Percentiles rank a stretch among this genome's conserved stretches.
These are phyloP conservation scores for Aspergillus proliferans DNA, from an alignment of 2,329 filamentous ascomycete genomes.

Conservation along the genomic window DNA sequence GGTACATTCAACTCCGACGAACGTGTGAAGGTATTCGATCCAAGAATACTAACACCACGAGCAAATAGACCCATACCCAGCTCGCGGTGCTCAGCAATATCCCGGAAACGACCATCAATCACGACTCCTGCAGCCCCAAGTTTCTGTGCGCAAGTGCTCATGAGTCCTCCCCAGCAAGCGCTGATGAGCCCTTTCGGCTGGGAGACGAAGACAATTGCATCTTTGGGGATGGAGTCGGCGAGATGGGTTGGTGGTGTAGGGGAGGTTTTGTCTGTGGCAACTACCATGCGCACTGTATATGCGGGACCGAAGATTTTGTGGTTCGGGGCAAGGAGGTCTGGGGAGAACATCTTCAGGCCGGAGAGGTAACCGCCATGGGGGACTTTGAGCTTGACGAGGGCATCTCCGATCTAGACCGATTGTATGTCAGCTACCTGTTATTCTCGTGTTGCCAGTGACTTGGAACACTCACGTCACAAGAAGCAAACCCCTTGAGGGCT, in stretches of 20 bases:
- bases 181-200: conserved; percentile 28
- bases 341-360: conserved; percentile 27
- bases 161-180: conserved; percentile 36
- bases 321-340: conserved; percentile 11
- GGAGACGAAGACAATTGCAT: conserved; percentile 32
- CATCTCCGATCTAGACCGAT: conserved; percentile 26
- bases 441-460: not conserved
- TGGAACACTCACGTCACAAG: conserved; percentile 13
- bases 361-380: conserved; percentile 30
- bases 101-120: conserved; percentile 35
- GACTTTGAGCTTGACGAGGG: conserved; percentile 28
- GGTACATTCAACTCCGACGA: conserved; percentile 31
- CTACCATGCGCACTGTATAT: conserved; percentile 29
- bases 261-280: conserved; percentile 22
- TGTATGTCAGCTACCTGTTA: not conserved
- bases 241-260: conserved; percentile 29
- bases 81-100: conserved; percentile 28
- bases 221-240: conserved; percentile 29
- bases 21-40: conserved; percentile 30
- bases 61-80: conserved; percentile 28
- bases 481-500: conserved; percentile 12
- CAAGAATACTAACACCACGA: conserved; percentile 24
- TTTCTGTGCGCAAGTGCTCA: conserved; percentile 30
- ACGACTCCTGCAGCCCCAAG: conserved; percentile 33
- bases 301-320: conserved; percentile 25